These are phyloP conservation scores for Cordyceps tenuipes DNA, from an alignment of 2,329 filamentous ascomycete genomes.

Conservation along the genomic window DNA sequence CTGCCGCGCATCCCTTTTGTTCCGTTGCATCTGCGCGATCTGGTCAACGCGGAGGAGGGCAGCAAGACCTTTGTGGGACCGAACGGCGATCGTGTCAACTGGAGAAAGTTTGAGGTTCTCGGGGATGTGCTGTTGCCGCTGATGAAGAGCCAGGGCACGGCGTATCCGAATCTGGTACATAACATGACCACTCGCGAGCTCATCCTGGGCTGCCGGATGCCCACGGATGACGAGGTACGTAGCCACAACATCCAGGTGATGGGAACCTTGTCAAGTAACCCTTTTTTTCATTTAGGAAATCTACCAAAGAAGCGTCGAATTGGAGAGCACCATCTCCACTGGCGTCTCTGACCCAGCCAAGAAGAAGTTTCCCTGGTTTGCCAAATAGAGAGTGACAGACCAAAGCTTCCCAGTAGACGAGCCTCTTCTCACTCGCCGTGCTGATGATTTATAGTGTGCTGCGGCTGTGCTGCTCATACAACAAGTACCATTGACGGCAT, in stretches of 20 bases:
- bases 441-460: background rate
- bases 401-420: background rate
- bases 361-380: conserved; percentile 61
- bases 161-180: conserved; percentile 64
- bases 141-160: conserved; percentile 81
- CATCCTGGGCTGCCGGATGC: conserved; percentile 73
- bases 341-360: conserved; percentile 41
- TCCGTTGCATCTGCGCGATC: conserved; percentile 77
- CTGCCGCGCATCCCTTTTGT: conserved; percentile 88
- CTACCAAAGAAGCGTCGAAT: conserved; percentile 52
- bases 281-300: conserved; percentile 41
- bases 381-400: conserved; percentile 31
- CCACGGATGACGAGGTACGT: conserved; percentile 80
- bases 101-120: conserved; percentile 96
- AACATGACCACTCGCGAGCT: conserved; percentile 65
- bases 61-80: conserved; percentile 80
- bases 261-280: background rate
- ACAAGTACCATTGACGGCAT: background rate
- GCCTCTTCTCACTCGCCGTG: background rate
- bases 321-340: conserved; percentile 42
- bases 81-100: conserved; percentile 73
- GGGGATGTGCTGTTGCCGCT: conserved; percentile 85
- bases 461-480: conserved; percentile 1
- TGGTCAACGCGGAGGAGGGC: conserved; percentile 87
- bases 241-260: background rate